phyloP scores from a whole-genome alignment of 352 stramenopile genomes.

The Globisporangium camurandrum region DNA sequence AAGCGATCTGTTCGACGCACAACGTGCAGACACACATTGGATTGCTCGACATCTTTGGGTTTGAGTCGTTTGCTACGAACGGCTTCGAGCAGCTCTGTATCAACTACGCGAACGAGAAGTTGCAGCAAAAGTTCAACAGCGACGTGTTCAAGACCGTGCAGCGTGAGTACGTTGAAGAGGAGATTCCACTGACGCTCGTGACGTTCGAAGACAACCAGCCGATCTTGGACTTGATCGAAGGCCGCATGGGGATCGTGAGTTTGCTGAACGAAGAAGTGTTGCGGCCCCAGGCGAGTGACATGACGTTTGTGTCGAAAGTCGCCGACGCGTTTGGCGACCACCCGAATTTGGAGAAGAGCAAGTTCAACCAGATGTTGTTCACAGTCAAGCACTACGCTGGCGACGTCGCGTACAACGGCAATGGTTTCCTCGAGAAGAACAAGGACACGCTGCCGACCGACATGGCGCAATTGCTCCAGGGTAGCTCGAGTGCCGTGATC shows the following conservation, averaged over 20 bases:
- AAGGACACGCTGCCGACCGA: slow-evolving; percentile 79
- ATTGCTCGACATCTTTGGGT: slow-evolving; percentile 95
- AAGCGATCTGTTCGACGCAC: slow-evolving; percentile 66
- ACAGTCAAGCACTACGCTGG: slow-evolving; percentile 78
- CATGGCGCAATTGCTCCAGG: slow-evolving; percentile 67
- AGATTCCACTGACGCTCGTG: slow-evolving; percentile 76
- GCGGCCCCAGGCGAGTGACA: slow-evolving; percentile 75
- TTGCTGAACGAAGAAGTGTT: slow-evolving; percentile 96
- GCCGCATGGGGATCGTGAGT: slow-evolving; percentile 82
- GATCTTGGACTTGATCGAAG: slow-evolving; percentile 88
- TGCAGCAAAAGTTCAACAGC: slow-evolving; percentile 89
- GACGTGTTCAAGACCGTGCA: slow-evolving; percentile 95
- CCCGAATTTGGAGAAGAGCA: slow-evolving; percentile 79
- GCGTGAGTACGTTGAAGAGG: slow-evolving; percentile 92
- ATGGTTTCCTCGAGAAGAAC: slow-evolving; percentile 79
- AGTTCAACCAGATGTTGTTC: slow-evolving; percentile 79
- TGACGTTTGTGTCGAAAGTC: slow-evolving; percentile 79
- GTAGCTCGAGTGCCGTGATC: slow-evolving; percentile 53
- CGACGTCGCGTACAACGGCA: slow-evolving; percentile 75
- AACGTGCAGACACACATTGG: slow-evolving; percentile 83
- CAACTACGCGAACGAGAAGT: slow-evolving; percentile 94
- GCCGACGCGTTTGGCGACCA: slow-evolving; percentile 68
- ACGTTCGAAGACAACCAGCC: slow-evolving; percentile 90
- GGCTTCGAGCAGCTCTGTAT: slow-evolving; percentile 95
- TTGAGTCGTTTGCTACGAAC: slow-evolving; percentile 89